Percentiles rank a stretch among this genome's conserved stretches.
phyloP scores from a whole-genome alignment of 2,329 filamentous ascomycete species.

The Laburnicola sp. region DNA sequence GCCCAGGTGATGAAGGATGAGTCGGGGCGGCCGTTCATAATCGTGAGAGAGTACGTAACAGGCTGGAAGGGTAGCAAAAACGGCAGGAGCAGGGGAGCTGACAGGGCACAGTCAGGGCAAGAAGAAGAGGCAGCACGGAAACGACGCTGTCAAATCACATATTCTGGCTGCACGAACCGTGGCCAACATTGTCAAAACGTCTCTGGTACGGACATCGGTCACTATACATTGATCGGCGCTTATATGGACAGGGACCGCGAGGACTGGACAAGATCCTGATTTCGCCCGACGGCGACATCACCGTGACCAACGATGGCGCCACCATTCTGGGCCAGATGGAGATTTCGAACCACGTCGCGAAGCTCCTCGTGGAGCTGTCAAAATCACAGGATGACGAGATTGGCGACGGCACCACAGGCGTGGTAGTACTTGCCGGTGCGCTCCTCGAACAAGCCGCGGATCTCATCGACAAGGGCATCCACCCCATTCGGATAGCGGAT shows the following conservation, averaged over 20 bases:
- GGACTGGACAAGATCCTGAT: constrained; percentile 99
- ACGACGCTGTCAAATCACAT: constrained; percentile 96
- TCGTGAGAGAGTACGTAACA: constrained; percentile 85
- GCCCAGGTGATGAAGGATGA: constrained; percentile 92
- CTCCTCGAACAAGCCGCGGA: constrained; percentile 95
- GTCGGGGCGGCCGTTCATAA: constrained; percentile 94
- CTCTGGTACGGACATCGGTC: constrained; percentile 60
- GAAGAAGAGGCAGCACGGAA: constrained; percentile 96
- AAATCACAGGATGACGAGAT: constrained; percentile 99
- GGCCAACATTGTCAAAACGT: constrained; percentile 96
- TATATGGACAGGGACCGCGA: constrained; percentile 68
- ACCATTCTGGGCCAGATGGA: constrained; percentile 98
- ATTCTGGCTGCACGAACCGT: constrained; percentile 96
- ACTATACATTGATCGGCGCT: constrained; percentile 4
- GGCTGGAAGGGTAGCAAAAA: not conserved
- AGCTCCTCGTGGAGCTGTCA: constrained; percentile 92
- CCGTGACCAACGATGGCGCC: constrained; percentile 97
- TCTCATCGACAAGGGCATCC: constrained; percentile 99
- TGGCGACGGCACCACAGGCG: constrained; percentile 95
- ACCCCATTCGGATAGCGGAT: constrained; percentile 97
- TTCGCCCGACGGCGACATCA: constrained; percentile 97
- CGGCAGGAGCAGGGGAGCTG: constrained; percentile 27
- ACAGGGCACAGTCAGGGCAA: constrained; percentile 74
- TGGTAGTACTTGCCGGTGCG: constrained; percentile 92
- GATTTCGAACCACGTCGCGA: constrained; percentile 97